These are phyloP conservation scores for Silybum marianum DNA, from an alignment of 129 eudicot species.

Conservation along the genomic window DNA sequence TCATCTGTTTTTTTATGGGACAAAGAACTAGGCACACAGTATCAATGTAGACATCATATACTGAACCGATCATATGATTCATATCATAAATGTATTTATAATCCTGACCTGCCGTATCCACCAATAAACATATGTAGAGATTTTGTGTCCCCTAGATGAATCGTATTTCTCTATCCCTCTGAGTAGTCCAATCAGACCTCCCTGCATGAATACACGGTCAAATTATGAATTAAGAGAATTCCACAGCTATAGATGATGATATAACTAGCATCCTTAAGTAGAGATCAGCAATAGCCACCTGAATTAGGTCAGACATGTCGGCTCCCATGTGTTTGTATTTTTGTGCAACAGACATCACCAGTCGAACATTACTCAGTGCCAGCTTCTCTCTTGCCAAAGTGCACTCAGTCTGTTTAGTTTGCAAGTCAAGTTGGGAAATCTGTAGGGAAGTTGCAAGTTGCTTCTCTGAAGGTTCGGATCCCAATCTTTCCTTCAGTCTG, in stretches of 20 bases:
- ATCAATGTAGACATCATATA: not conserved
- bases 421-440: conserved; percentile 67
- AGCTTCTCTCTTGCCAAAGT: conserved; percentile 92
- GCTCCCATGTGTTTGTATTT: conserved; percentile 96
- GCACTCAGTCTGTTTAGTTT: conserved; percentile 71
- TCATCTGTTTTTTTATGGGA: not conserved
- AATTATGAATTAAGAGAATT: not conserved
- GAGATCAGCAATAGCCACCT: conserved; percentile 49
- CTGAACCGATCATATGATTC: not conserved
- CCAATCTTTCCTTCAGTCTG: conserved; percentile 80
- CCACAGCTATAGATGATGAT: not conserved
- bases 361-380: conserved; percentile 90
- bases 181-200: conserved; percentile 90
- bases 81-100: too few relatives aligned
- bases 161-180: conserved; percentile 97
- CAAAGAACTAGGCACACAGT: too few relatives aligned
- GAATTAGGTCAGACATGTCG: conserved; percentile 90
- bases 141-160: conserved; percentile 90
- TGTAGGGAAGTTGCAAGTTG: conserved; percentile 75
- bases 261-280: not conserved
- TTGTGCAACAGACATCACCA: conserved; percentile 95
- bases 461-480: conserved; percentile 85
- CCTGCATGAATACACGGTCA: conserved; percentile 46
- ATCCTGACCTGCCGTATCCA: conserved; percentile 96
- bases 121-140: conserved; percentile 98